phyloP scores from a whole-genome alignment of 441 rosid species.

The Sinapis alba region DNA sequence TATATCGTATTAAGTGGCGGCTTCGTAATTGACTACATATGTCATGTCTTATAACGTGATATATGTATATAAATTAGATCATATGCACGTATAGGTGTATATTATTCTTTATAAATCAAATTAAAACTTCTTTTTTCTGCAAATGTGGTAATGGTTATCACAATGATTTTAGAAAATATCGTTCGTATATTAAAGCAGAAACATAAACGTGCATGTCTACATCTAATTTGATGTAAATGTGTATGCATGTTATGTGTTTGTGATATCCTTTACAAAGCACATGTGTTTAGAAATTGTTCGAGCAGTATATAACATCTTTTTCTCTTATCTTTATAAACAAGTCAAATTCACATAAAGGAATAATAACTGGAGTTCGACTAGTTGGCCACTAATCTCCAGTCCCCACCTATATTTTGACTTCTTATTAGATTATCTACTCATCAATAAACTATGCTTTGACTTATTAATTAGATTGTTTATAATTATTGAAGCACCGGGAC shows the following conservation, averaged over 20 bases:
- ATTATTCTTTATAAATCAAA: neutral
- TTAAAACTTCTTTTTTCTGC: neutral
- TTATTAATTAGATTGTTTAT: neutral
- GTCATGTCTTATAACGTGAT: too few species aligned
- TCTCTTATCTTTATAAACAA: neutral
- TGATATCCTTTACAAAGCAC: neutral
- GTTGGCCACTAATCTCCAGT: neutral
- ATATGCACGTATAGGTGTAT: neutral
- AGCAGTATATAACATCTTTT: neutral
- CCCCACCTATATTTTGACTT: neutral
- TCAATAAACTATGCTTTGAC: neutral
- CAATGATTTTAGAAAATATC: neutral
- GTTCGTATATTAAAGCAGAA: neutral
- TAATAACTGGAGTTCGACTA: neutral
- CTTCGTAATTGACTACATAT: neutral
- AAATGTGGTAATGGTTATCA: neutral
- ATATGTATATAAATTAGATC: neutral
- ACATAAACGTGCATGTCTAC: constrained; percentile 1
- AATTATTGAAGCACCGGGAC: neutral
- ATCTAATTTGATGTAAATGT: neutral
- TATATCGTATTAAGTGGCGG: neutral
- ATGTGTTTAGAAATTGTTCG: neutral
- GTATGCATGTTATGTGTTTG: neutral
- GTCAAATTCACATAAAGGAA: neutral
- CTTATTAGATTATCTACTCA: neutral